Evolutionary conservation across 441 rosid genomes (phyloP).

Genomic region (Gossypium trilobum): DNA sequence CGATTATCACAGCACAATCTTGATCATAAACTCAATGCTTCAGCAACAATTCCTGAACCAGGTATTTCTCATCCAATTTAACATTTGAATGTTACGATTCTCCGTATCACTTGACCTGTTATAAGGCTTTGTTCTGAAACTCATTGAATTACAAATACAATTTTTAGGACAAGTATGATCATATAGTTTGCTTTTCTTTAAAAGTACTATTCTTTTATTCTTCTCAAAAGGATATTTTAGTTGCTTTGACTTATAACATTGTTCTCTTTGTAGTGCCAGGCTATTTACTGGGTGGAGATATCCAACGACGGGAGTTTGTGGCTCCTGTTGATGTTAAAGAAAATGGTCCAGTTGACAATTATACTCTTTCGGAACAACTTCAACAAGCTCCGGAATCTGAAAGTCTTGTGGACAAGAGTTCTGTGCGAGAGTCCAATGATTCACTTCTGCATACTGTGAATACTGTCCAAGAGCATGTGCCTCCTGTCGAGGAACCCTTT

Average conservation of each 20-base stretch:
- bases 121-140: background rate
- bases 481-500: constrained; percentile 36
- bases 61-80: constrained; percentile 26
- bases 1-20: constrained; percentile 34
- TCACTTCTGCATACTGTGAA: constrained; percentile 22
- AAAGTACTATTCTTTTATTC: background rate
- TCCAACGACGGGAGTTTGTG: constrained; percentile 33
- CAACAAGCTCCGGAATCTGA: constrained; percentile 35
- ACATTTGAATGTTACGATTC: background rate
- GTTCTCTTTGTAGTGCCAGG: constrained; percentile 34
- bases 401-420: constrained; percentile 27
- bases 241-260: constrained; percentile 1
- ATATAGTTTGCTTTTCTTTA: background rate
- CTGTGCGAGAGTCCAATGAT: constrained; percentile 31
- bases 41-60: constrained; percentile 31
- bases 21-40: constrained; percentile 30
- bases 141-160: background rate
- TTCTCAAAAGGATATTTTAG: background rate
- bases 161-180: background rate
- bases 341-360: constrained; percentile 41
- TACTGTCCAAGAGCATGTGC: constrained; percentile 29
- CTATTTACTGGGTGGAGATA: constrained; percentile 43
- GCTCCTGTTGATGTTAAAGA: constrained; percentile 31
- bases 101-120: background rate
- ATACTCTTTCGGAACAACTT: constrained; percentile 31